These are phyloP conservation scores for Hypoxylon sp. DNA, from an alignment of 2,329 filamentous ascomycete genomes.

Conservation along the genomic window DNA sequence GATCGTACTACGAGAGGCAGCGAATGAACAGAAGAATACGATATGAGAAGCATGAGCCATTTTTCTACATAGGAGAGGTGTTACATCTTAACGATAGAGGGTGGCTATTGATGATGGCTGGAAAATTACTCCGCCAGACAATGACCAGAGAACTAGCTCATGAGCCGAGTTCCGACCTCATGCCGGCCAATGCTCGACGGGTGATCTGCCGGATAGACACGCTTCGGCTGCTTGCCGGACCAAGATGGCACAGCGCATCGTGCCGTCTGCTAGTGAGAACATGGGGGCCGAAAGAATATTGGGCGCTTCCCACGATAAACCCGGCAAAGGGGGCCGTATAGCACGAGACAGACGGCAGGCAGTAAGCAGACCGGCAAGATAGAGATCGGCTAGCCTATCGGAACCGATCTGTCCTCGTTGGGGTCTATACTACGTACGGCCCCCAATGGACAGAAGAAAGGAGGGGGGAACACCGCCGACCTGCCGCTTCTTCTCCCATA, in stretches of 20 bases:
- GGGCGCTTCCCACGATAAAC: background rate
- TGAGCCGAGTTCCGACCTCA: background rate
- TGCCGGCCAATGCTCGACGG: background rate
- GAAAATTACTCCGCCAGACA: no score
- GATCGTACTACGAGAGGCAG: background rate
- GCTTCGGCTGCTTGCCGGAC: background rate
- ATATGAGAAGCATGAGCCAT: background rate
- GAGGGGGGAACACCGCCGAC: background rate
- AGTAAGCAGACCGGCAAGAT: background rate
- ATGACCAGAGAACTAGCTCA: background rate
- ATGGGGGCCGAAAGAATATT: background rate
- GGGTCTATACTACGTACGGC: background rate
- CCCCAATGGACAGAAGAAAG: conserved; percentile 6
- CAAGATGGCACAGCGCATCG: background rate
- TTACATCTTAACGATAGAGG: background rate
- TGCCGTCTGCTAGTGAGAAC: background rate
- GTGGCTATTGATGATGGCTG: background rate
- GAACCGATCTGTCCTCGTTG: background rate
- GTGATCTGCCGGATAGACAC: no score
- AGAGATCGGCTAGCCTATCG: background rate
- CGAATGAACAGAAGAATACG: background rate
- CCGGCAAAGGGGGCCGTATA: background rate
- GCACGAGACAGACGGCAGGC: background rate
- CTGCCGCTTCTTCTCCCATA: conserved; percentile 3
- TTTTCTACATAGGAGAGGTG: background rate